Conservation (phyloP, 2,329 filamentous ascomycete genomes). For the Colletotrichum ledebouriae region DNA sequence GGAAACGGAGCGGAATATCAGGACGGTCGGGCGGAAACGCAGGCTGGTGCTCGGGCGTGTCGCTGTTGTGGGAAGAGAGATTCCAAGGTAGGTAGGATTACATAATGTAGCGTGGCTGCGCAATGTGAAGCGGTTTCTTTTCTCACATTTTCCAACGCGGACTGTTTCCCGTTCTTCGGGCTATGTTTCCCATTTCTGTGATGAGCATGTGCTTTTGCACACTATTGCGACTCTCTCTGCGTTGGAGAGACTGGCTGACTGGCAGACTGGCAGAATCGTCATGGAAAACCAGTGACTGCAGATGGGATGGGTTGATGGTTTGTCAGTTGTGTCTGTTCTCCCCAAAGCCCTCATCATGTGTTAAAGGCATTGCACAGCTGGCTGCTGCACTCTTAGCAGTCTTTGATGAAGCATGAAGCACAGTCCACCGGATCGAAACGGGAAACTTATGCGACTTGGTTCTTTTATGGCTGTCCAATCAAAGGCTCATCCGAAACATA, state of each 20-base stretch:
- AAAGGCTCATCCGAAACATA: constrained; percentile 17
- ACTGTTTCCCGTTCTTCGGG: constrained; percentile 7
- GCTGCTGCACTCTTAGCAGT: neutral
- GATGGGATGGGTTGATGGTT: neutral
- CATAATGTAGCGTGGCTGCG: constrained; percentile 10
- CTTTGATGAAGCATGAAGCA: constrained; percentile 10
- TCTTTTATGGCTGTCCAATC: constrained; percentile 16
- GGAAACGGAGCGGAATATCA: neutral
- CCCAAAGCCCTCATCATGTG: neutral
- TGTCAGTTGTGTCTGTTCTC: constrained; percentile 12
- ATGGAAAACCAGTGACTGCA: no score
- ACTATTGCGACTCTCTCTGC: no score
- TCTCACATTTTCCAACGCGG: constrained; percentile 8
- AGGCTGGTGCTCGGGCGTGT: constrained; percentile 13
- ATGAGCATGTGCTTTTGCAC: neutral
- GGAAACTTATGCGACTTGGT: constrained; percentile 32
- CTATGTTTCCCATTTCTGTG: constrained; percentile 6
- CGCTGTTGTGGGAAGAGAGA: neutral
- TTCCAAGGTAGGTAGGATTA: no score
- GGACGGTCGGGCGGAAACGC: constrained; percentile 25
- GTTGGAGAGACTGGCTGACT: no score
- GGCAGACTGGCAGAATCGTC: no score
- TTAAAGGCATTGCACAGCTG: neutral
- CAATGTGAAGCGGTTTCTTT: neutral
- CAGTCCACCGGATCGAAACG: constrained; percentile 38